A percentile compares a stretch with the other conserved stretches of the same genome.
Conservation (phyloP, 78 protist genomes). For the Dictyostelium purpureum region DNA sequence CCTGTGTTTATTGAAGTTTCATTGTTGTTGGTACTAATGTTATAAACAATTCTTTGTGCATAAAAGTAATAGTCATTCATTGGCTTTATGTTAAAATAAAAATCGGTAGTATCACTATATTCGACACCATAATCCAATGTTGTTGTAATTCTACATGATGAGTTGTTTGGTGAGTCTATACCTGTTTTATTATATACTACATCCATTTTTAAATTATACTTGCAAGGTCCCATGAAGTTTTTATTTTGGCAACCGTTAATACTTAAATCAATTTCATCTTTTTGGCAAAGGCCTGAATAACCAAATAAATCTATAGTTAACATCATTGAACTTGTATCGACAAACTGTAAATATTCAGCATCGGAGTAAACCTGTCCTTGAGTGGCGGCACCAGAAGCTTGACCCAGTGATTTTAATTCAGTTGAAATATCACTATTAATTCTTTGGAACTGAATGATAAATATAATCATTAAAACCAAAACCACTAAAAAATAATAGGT, state of each 20-base stretch:
- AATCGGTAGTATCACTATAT: constrained; percentile 20
- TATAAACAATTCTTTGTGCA: constrained; percentile 54
- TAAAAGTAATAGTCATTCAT: constrained; percentile 26
- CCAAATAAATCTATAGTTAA: constrained; percentile 44
- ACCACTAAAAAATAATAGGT: constrained; percentile 44
- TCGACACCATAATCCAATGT: background rate
- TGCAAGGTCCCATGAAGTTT: constrained; percentile 61
- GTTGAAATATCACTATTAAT: constrained; percentile 22
- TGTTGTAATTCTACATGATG: constrained; percentile 19
- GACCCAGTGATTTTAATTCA: constrained; percentile 46
- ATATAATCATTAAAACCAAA: constrained; percentile 33
- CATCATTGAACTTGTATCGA: constrained; percentile 21
- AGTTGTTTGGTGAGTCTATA: background rate
- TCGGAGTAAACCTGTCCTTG: constrained; percentile 16
- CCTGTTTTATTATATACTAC: background rate
- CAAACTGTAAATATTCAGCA: constrained; percentile 20
- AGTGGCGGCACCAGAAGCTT: constrained; percentile 11
- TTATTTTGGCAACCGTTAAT: constrained; percentile 30
- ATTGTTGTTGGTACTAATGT: constrained; percentile 29
- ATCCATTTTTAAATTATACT: background rate
- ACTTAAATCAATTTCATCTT: background rate
- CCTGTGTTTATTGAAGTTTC: background rate
- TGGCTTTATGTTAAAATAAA: constrained; percentile 19
- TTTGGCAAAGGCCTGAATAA: constrained; percentile 16
- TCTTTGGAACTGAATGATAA: constrained; percentile 56